Evolutionary conservation across 805 yeast species (phyloP).

Genomic region (Yamadazyma akitaensis): DNA sequence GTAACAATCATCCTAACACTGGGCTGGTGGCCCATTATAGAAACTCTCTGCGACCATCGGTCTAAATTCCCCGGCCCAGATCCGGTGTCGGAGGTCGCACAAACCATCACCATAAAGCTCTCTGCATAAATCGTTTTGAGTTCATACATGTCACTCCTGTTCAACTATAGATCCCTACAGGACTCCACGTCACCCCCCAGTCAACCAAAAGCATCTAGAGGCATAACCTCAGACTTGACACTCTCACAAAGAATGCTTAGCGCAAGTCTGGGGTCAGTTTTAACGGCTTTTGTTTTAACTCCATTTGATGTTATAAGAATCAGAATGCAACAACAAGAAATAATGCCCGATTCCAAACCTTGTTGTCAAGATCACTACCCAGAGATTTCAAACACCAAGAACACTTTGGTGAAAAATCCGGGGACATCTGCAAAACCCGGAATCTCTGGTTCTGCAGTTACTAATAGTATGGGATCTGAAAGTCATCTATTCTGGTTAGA

Average conservation of each 20-base stretch:
- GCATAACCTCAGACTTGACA: conserved; percentile 4
- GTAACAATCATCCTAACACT: too few species aligned
- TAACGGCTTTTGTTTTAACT: conserved; percentile 71
- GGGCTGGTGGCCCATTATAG: background rate
- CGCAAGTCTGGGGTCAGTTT: conserved; percentile 71
- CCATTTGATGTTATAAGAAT: conserved; percentile 81
- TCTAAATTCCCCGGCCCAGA: background rate
- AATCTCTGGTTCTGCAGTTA: background rate
- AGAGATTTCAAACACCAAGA: conserved; percentile 9
- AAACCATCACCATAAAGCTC: background rate
- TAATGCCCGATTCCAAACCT: conserved; percentile 34
- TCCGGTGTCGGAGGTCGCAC: background rate
- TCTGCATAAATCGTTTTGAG: too few species aligned
- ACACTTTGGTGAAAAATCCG: conserved; percentile 12
- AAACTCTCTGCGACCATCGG: background rate
- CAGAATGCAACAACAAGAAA: conserved; percentile 73
- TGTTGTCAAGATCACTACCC: conserved; percentile 23
- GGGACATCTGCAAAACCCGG: background rate
- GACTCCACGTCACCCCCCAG: conserved; percentile 14
- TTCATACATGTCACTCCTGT: background rate
- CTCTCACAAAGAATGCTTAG: conserved; percentile 66
- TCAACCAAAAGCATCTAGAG: background rate
- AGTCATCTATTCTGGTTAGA: conserved; percentile 21
- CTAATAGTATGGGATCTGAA: conserved; percentile 21
- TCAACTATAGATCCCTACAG: conserved; percentile 19